phyloP scores from a whole-genome alignment of 257 asterid genomes.

The Plantago ovata region DNA sequence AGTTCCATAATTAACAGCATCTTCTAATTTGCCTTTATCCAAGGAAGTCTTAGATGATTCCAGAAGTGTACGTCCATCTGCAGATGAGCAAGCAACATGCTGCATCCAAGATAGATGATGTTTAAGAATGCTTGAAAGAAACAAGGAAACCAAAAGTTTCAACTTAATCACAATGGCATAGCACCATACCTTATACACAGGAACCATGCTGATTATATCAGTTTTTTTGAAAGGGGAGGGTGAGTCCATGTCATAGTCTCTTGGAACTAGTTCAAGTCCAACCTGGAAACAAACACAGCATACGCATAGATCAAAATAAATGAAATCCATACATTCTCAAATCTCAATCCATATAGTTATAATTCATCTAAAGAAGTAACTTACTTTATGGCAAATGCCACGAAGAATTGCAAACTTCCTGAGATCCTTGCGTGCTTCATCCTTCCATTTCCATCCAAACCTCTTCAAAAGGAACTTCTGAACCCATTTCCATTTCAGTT shows the following conservation, averaged over 20 bases:
- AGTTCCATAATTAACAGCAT: constrained; percentile 74
- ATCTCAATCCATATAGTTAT: neutral
- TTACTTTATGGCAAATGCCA: constrained; percentile 77
- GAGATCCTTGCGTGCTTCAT: constrained; percentile 37
- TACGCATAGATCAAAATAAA: constrained; percentile 6
- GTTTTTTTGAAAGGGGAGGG: constrained; percentile 62
- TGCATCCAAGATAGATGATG: constrained; percentile 29
- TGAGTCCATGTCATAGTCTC: constrained; percentile 76
- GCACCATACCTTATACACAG: constrained; percentile 55
- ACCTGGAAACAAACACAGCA: constrained; percentile 38
- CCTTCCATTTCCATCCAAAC: constrained; percentile 62
- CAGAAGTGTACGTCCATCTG: constrained; percentile 74
- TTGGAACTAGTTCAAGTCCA: constrained; percentile 74
- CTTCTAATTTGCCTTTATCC: constrained; percentile 84
- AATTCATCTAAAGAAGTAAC: constrained; percentile 13
- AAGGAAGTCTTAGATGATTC: constrained; percentile 77
- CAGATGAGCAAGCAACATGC: constrained; percentile 85
- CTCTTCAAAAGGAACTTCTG: constrained; percentile 53
- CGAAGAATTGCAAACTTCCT: constrained; percentile 74
- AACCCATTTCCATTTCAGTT: constrained; percentile 71
- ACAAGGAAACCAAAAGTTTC: constrained; percentile 1
- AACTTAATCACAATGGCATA: constrained; percentile 15
- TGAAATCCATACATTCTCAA: neutral
- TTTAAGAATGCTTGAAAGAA: constrained; percentile 24
- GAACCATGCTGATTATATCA: constrained; percentile 70